Evolutionary conservation across 1,284 basidiomycete genomes (phyloP).

Genomic region (Ustilago vetiveriae): DNA sequence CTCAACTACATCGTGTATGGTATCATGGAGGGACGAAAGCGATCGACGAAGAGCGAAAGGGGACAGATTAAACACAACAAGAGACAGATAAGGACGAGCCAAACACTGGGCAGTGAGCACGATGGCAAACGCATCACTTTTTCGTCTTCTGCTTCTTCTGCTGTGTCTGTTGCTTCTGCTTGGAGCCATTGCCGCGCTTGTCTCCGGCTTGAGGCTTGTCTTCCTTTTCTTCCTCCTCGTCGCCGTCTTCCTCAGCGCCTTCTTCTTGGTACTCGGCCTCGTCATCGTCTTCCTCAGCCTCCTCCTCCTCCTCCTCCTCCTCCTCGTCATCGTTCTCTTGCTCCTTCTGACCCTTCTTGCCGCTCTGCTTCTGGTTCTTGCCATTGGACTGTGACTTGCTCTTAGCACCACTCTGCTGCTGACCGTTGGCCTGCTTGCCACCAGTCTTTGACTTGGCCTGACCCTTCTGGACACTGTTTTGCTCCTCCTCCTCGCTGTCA

Average conservation of each 20-base stretch:
- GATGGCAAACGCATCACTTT: too few species aligned
- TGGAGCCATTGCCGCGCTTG: slow-evolving; percentile 27
- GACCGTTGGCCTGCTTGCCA: slow-evolving; percentile 9
- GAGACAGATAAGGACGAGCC: too few species aligned
- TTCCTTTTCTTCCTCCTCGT: slow-evolving; percentile 15
- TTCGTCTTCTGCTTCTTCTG: slow-evolving; percentile 45
- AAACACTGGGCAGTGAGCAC: too few species aligned
- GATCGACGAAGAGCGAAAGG: too few species aligned
- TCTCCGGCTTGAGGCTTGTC: slow-evolving; percentile 22
- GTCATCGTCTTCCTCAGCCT: slow-evolving; percentile 8
- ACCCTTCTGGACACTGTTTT: slow-evolving; percentile 5
- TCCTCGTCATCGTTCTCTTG: slow-evolving; percentile 13
- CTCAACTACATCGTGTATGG: too few species aligned
- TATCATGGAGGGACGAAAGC: too few species aligned
- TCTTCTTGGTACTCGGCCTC: slow-evolving; percentile 8
- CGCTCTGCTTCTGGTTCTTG: slow-evolving; percentile 5
- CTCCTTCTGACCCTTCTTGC: slow-evolving; percentile 13
- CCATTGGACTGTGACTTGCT: slow-evolving; percentile 7
- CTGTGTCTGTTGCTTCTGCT: slow-evolving; percentile 29
- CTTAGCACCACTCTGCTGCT: slow-evolving; percentile 17
- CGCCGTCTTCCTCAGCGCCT: slow-evolving; percentile 5
- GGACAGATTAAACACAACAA: slow-evolving; percentile 3
- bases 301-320: slow-evolving; percentile 9
- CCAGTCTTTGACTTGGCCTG: slow-evolving; percentile 11
- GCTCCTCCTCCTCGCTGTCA: slow-evolving; percentile 11